phyloP scores from a whole-genome alignment of 2,329 filamentous ascomycete genomes.

The Fusarium torulosum region DNA sequence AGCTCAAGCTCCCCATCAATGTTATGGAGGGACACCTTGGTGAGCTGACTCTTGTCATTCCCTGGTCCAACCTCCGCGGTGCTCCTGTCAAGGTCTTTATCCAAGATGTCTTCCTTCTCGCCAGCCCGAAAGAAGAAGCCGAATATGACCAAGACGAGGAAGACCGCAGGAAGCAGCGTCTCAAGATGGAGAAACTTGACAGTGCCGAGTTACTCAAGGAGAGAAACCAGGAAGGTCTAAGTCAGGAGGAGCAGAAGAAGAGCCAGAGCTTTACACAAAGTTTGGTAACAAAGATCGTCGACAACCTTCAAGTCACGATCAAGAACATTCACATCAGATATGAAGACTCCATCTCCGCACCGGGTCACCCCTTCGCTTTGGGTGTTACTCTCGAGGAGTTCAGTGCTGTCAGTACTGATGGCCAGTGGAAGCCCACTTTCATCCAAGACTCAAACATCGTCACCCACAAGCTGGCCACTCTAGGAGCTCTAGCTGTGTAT shows the following conservation, averaged over 20 bases:
- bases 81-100: constrained; percentile 96
- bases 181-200: constrained; percentile 99
- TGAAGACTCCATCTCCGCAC: constrained; percentile 95
- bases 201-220: constrained; percentile 96
- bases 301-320: constrained; percentile 96
- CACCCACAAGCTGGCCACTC: constrained; percentile 92
- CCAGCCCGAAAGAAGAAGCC: constrained; percentile 94
- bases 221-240: constrained; percentile 90
- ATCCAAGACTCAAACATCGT: constrained; percentile 86
- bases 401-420: constrained; percentile 95
- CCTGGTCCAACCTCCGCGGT: constrained; percentile 95
- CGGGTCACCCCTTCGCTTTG: constrained; percentile 93
- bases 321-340: constrained; percentile 99
- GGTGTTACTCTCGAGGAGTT: constrained; percentile 95
- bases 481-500: constrained; percentile 92
- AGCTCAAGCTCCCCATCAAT: constrained; percentile 95
- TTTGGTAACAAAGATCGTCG: constrained; percentile 94
- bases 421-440: constrained; percentile 94
- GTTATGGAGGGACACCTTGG: constrained; percentile 96
- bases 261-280: constrained; percentile 98
- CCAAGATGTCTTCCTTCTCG: constrained; percentile 95
- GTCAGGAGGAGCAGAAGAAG: constrained; percentile 94
- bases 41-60: constrained; percentile 90
- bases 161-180: constrained; percentile 82
- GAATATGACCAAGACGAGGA: constrained; percentile 95